Percentiles rank a stretch among this genome's conserved stretches.
Evolutionary conservation across 257 asterid genomes (phyloP).

Genomic region (Solanum raphanifolium): DNA sequence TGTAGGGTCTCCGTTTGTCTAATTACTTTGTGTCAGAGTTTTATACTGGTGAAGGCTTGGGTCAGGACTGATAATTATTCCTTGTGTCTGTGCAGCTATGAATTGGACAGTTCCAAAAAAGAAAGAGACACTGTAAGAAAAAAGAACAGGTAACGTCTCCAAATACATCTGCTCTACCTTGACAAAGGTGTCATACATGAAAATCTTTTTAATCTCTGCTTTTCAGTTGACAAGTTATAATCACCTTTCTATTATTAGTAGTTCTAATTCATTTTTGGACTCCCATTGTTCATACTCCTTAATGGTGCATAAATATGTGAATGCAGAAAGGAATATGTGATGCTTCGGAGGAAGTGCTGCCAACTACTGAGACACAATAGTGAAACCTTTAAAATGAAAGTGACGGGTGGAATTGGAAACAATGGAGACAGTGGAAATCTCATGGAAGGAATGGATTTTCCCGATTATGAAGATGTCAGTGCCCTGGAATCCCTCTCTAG

Average conservation of each 20-base stretch:
- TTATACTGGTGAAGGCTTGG: neutral
- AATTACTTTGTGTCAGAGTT: neutral
- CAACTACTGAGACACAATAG: slow-evolving; percentile 37
- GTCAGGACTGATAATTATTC: neutral
- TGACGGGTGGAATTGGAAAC: slow-evolving; percentile 28
- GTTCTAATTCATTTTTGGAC: neutral
- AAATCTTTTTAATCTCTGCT: neutral
- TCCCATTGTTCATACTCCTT: neutral
- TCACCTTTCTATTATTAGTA: neutral
- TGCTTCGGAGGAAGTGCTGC: slow-evolving; percentile 54
- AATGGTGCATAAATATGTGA: neutral
- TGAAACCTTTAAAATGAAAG: slow-evolving; percentile 36
- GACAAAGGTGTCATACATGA: neutral
- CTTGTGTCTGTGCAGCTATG: slow-evolving; percentile 43
- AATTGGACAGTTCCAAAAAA: slow-evolving; percentile 50
- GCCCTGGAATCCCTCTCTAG: slow-evolving; percentile 29
- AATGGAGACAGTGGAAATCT: slow-evolving; percentile 37
- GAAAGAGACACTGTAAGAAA: slow-evolving; percentile 49
- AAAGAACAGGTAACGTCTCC: slow-evolving; percentile 49
- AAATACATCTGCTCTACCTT: neutral
- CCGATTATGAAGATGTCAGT: slow-evolving; percentile 40
- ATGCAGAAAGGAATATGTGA: slow-evolving; percentile 56
- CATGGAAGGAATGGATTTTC: slow-evolving; percentile 36
- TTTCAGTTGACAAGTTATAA: neutral
- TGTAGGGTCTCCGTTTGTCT: neutral